Evolutionary conservation across 371 early-diverging fungal species (phyloP), one percentile per base, ranked within the genome.

Genomic region (Rhizopus microsporus): DNA sequence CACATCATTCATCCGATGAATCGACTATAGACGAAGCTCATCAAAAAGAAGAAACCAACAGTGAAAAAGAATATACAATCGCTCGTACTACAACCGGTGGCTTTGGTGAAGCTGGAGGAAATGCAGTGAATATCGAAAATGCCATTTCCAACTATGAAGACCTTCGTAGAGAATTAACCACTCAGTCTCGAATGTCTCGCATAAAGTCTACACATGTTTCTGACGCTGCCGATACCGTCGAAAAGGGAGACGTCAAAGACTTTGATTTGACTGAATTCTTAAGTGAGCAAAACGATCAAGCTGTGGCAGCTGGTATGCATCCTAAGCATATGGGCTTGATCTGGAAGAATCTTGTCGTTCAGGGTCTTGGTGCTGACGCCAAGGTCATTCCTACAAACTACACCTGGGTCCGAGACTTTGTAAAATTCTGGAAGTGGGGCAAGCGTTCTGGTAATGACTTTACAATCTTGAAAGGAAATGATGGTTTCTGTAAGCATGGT

Each of bases 401-500:
- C 17, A 65, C 68, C 15, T 68, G 64, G 71, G 16, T 71, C 2
- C 45, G 60, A 23, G 63, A 60, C 29, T 17, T 63, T 49, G 7
- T 56, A 9, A 48, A 62, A 40, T 67, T 71, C 58, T 69, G 73
- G 70, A 65, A 68, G 32, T 72, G 69, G 72, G 68, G 72, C 31
- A 47, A 53, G 23, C 62, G 67, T 16, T 23, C 32, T 13, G 75
- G 69, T 43, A 51, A 60, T 38, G 75, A 78, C 46, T 67, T 67
- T 17, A 70, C 68, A 40, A 75, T 82, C 31, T 63, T 82, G n/a
- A 63, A 76, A 45, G 62, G 64, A 8, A 77, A 72, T 40, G 59
- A 69, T 9, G 82, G 79, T 47, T 75, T 74, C 51, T 77, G 75
- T 40, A 73, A 73, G 5, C 77, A 77, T 40, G 85, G 85, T 47